Percentiles rank a stretch among this genome's conserved stretches.
phyloP scores from a whole-genome alignment of 2,329 filamentous ascomycete species.

The Fusarium lyarnte region DNA sequence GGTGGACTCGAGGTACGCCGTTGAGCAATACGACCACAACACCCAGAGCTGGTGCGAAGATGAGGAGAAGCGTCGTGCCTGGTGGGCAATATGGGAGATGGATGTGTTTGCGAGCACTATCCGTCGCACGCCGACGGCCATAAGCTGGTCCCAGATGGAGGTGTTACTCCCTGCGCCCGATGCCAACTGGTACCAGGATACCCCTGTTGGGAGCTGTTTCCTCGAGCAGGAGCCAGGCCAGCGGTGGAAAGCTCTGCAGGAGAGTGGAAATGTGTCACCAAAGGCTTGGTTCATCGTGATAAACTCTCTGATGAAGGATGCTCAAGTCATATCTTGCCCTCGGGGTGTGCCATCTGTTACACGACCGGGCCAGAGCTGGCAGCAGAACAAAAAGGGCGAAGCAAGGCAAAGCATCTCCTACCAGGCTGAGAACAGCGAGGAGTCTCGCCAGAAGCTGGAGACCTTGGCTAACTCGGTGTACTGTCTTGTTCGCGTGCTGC shows the following conservation, averaged over 20 bases:
- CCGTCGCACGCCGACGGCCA: neutral
- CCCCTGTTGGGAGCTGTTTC: neutral
- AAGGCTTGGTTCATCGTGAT: neutral
- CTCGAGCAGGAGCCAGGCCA: neutral
- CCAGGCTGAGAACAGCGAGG: neutral
- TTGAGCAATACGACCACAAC: neutral
- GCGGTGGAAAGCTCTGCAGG: neutral
- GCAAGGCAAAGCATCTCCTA: neutral
- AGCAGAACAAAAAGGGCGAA: neutral
- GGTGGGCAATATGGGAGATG: neutral
- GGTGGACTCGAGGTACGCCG: neutral
- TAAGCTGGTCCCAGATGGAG: neutral
- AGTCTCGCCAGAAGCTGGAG: neutral
- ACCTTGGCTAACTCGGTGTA: neutral
- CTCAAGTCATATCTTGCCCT: neutral
- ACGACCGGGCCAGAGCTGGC: neutral
- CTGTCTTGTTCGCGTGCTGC: neutral
- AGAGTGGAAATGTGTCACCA: rapidly evolving
- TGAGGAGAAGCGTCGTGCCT: neutral
- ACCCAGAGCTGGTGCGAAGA: neutral
- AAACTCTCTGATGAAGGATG: neutral
- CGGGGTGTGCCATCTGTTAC: neutral
- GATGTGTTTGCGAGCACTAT: neutral
- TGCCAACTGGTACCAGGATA: neutral
- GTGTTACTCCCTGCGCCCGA: rapidly evolving